phyloP scores from a whole-genome alignment of 306 rosid species.

The Cucumis sativus region Cucumber_9930_V3 NC_026661.2:16891001-16891500 shows the following conservation, averaged over 20 bases:
- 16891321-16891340: constrained; percentile 15
- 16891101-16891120: not conserved
- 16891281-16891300: not conserved
- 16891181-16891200: constrained; percentile 65
- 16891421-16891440: not conserved
- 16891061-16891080: constrained; percentile 24
- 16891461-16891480: no score
- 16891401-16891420: not conserved
- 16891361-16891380: constrained; percentile 40
- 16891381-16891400: not conserved
- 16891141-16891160: constrained; percentile 10
- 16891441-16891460: not conserved
- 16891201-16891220: constrained; percentile 18
- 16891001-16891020: not conserved
- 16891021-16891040: not conserved
- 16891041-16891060: not conserved
- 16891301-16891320: not conserved
- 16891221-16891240: not conserved
- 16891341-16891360: constrained; percentile 56
- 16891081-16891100: not conserved
- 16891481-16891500: no score
- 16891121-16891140: not conserved
- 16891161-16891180: constrained; percentile 16
- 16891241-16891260: not conserved
- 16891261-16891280: not conserved